Percentiles rank a stretch among this genome's conserved stretches.
Evolutionary conservation across 2,329 filamentous ascomycete species (phyloP).

Genomic region (Aspergillus thermomutatus): DNA sequence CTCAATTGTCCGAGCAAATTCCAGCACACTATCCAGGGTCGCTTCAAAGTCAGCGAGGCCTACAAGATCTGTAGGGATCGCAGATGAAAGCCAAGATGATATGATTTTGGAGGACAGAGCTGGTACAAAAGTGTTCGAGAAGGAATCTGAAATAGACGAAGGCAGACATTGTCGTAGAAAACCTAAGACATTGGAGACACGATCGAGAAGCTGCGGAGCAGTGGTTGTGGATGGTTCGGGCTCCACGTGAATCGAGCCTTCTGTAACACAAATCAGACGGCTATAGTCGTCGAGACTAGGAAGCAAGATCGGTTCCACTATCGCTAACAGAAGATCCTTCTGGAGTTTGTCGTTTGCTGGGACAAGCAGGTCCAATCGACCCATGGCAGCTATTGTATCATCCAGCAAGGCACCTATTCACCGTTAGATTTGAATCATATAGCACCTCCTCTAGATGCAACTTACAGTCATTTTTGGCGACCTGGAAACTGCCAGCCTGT

Average conservation of each 20-base stretch:
- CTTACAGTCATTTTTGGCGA: constrained; percentile 55
- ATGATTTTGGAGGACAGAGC: constrained; percentile 66
- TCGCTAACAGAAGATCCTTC: constrained; percentile 26
- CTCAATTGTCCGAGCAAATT: constrained; percentile 63
- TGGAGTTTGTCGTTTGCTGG: constrained; percentile 31
- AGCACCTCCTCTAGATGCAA: constrained; percentile 10
- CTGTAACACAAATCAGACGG: constrained; percentile 24
- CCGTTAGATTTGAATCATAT: constrained; percentile 3
- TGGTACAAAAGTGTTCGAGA: constrained; percentile 70
- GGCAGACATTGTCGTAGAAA: constrained; percentile 54
- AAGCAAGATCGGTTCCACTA: constrained; percentile 33
- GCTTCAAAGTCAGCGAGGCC: constrained; percentile 70
- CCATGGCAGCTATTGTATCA: constrained; percentile 30
- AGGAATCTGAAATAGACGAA: constrained; percentile 44
- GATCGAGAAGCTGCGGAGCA: constrained; percentile 39
- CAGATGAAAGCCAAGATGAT: constrained; percentile 68
- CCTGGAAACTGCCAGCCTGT: constrained; percentile 52
- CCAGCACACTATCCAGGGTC: constrained; percentile 61
- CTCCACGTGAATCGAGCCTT: constrained; percentile 27
- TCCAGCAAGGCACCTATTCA: constrained; percentile 21
- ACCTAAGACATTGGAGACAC: constrained; percentile 44
- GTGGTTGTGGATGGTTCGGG: constrained; percentile 22
- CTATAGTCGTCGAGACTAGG: constrained; percentile 23
- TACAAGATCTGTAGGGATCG: constrained; percentile 70
- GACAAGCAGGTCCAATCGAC: constrained; percentile 29